Evolutionary conservation across 2,329 filamentous ascomycete genomes (phyloP), one percentile per base, ranked within the genome.

Genomic region (Stemphylium vesicarium): DNA sequence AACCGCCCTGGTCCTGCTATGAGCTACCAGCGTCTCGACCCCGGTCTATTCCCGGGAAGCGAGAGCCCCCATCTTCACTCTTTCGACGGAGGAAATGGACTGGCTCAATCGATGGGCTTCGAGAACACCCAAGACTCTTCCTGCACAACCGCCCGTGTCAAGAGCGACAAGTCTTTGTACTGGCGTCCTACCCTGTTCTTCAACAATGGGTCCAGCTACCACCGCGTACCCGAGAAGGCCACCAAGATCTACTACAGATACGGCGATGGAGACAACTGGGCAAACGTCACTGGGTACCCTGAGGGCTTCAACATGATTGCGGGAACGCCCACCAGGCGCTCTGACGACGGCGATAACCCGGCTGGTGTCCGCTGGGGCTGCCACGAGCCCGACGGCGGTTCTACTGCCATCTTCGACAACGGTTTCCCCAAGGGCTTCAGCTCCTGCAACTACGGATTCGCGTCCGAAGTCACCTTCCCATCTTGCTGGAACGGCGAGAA

Each of bases 241-340:
- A 64, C 70, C 39, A 75, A 75, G 60, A 64, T 74, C 40, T 76
- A 76, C 66, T 76, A 76, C 69, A 74, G 75, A 53, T 75, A 69
- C 42, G 72, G 72, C 5, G 70, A 74, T 35, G 68, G 65, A 9
- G 62, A 67, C 48, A 57, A 62, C 24, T 68, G 65, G 60, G 72
- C 71, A n/a, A 72, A 73, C 47, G 71, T 74, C 39, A 70, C 68
- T 20, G 72, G 67, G 36, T 76, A 75, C 50, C 74, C 74, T 4
- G 68, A 71, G 38, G 57, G 66, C 47, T 75, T 76, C 62, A 63
- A 64, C 36, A 76, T 76, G 73, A 67, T 75, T 31, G 73, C 73
- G 40, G 74, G 74, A 33, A 60, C 65, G 50, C 61, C 70, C 26
- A 57, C 63, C 45, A 68, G 67, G 57, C 72, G 74, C 12, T 57